phyloP scores from a whole-genome alignment of 2,329 filamentous ascomycete genomes.

The Magnaporthiopsis incrustans region DNA sequence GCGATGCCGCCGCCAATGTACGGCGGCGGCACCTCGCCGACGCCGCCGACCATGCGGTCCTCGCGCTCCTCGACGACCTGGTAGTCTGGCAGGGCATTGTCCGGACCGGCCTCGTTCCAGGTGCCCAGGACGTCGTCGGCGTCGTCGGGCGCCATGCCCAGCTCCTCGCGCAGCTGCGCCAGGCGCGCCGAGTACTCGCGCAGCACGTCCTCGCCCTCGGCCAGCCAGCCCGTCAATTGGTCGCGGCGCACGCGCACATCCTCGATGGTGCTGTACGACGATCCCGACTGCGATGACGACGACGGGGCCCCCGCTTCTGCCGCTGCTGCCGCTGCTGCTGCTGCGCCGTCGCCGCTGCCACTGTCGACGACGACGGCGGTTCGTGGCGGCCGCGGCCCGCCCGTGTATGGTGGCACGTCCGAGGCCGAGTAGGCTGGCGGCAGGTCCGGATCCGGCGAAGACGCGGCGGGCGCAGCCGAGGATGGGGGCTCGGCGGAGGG shows the following conservation, averaged over 20 bases:
- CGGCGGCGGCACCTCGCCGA: slow-evolving; percentile 22
- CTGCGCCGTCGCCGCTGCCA: slow-evolving; percentile 2
- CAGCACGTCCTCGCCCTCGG: slow-evolving; percentile 22
- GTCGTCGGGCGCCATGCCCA: slow-evolving; percentile 14
- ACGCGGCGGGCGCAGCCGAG: slow-evolving; percentile 1
- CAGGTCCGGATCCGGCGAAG: slow-evolving; percentile 13
- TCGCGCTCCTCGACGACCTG: slow-evolving; percentile 19
- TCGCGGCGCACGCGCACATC: slow-evolving; percentile 19
- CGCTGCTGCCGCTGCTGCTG: too few species aligned
- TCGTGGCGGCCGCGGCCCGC: slow-evolving; percentile 10
- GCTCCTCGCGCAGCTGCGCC: slow-evolving; percentile 19
- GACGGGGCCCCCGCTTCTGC: too few species aligned
- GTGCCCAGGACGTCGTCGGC: slow-evolving; percentile 21
- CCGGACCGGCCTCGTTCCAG: slow-evolving; percentile 22
- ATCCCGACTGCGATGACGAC: too few species aligned
- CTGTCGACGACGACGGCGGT: not conserved
- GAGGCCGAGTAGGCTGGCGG: slow-evolving; percentile 19
- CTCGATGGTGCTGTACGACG: slow-evolving; percentile 11
- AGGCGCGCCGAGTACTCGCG: slow-evolving; percentile 23
- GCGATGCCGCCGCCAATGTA: slow-evolving; percentile 11
- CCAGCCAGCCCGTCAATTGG: slow-evolving; percentile 21
- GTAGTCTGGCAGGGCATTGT: slow-evolving; percentile 23
- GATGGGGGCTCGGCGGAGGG: not conserved
- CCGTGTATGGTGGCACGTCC: slow-evolving; percentile 20
- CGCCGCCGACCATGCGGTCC: slow-evolving; percentile 23